Evolutionary conservation across 2,329 filamentous ascomycete species (phyloP), one percentile per base, ranked within the genome.

Genomic region (Aureobasidium sp.): DNA sequence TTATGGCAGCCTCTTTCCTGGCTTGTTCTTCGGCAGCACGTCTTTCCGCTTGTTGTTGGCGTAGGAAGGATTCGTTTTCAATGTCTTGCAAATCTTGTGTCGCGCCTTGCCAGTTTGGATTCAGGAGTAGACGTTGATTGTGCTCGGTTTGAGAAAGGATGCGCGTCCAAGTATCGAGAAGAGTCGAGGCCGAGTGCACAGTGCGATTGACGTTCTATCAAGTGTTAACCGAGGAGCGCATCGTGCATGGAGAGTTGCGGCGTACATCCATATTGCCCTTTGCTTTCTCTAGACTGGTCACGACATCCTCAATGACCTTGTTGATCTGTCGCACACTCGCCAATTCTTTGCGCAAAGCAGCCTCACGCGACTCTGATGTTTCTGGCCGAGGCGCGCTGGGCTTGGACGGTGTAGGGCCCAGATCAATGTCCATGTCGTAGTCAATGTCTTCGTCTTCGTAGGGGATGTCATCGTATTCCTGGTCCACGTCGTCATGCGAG

Each of bases 111-210:
- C 93, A 99, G 63, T 85, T 81, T 1, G 91, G 89, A 70, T 96
- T 89, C 50, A 97, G 81, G 48, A 99, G 87, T 56, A 99, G 80
- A 27, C 94, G 87, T 74, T 97, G 92, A 72, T 96, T 97, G 76
- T 99, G 94, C 76, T 99, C 94, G 5, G 94, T 97, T 75, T 99
- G 94, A 7, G 91, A 94, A 13, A 99, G 84, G 67, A 99, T 97
- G 58, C 91, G 87, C 9, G 91, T 96, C 93, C 93, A 99, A 17
- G 92, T 96, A 69, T 95, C 91, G 36, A 99, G 85, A 15, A 99
- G 83, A 1, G 89, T 89, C 15, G 92, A 95, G 3, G 94, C 91
- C 61, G 92, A 93, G 67, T 84, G 83, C 46, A 97, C 91, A 3
- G 94, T 97, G 65, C 84, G 83, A 60, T 88, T 88, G 39, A 97